These are phyloP conservation scores for Fraxinus ornus DNA, from an alignment of 305 asterid species.

Conservation along the genomic window DNA sequence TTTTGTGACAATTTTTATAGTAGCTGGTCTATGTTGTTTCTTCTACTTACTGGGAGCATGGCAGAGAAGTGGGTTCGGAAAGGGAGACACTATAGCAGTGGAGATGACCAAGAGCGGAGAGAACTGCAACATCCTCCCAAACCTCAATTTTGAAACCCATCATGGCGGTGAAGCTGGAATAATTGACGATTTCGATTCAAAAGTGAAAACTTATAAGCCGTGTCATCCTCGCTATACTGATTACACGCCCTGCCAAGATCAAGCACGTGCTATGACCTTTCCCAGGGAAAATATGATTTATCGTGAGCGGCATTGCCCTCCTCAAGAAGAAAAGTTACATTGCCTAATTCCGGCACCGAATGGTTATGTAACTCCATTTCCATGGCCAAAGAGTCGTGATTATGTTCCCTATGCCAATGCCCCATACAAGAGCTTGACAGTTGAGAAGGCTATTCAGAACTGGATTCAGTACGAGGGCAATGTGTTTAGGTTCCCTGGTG, in stretches of 20 bases:
- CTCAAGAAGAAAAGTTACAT: neutral
- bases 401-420: slow-evolving; percentile 1
- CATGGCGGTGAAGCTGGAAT: neutral
- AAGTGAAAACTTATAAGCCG: neutral
- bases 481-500: neutral
- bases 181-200: neutral
- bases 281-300: neutral
- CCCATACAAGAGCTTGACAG: neutral
- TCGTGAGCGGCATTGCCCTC: neutral
- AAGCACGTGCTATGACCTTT: neutral
- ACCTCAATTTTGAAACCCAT: neutral
- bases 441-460: neutral
- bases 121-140: neutral
- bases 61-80: neutral
- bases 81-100: neutral
- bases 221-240: neutral
- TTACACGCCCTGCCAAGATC: neutral
- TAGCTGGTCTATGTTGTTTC: neutral
- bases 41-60: neutral
- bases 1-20: neutral
- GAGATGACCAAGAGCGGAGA: neutral
- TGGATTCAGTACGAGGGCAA: neutral
- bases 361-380: neutral
- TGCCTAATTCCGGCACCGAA: neutral
- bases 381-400: neutral